Conservation (phyloP, 2,329 filamentous ascomycete species). For the Colletotrichum lini region DNA sequence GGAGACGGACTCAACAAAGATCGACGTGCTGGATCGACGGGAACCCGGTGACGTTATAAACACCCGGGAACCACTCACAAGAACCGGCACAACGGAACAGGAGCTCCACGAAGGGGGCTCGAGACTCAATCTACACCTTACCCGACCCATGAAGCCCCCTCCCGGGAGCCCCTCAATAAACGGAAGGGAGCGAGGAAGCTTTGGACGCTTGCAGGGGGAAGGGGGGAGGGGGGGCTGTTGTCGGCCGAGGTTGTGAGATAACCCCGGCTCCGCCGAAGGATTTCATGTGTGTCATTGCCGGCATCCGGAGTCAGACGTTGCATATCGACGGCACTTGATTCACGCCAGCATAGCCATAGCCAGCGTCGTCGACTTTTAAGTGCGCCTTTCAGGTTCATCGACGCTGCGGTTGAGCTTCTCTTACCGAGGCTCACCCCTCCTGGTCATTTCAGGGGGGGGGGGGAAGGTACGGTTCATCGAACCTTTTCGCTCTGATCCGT, state of each 20-base stretch:
- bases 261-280: slow-evolving; percentile 2
- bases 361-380: not conserved
- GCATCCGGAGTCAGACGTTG: slow-evolving; percentile 9
- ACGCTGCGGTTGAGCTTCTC: not conserved
- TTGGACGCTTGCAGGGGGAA: not conserved
- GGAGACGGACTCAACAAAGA: not conserved
- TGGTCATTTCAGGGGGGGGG: not conserved
- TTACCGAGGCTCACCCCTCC: not conserved
- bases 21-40: not conserved
- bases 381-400: not conserved
- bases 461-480: not conserved
- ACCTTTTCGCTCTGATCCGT: slow-evolving; percentile 2
- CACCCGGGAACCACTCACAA: not conserved
- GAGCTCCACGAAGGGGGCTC: not conserved
- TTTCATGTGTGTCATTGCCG: slow-evolving; percentile 6
- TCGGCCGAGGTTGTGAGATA: not conserved
- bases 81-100: not conserved
- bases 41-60: slow-evolving; percentile 21
- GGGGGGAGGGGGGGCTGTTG: not conserved
- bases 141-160: slow-evolving; percentile 16
- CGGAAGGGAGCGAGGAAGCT: slow-evolving; percentile 23
- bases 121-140: slow-evolving; percentile 27
- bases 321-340: not conserved
- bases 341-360: not conserved
- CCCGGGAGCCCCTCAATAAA: slow-evolving; percentile 26